A percentile compares a stretch with the other conserved stretches of the same genome.
These are phyloP conservation scores for Phytophthora boehmeriae DNA, from an alignment of 352 stramenopile genomes.

Conservation along the genomic window DNA sequence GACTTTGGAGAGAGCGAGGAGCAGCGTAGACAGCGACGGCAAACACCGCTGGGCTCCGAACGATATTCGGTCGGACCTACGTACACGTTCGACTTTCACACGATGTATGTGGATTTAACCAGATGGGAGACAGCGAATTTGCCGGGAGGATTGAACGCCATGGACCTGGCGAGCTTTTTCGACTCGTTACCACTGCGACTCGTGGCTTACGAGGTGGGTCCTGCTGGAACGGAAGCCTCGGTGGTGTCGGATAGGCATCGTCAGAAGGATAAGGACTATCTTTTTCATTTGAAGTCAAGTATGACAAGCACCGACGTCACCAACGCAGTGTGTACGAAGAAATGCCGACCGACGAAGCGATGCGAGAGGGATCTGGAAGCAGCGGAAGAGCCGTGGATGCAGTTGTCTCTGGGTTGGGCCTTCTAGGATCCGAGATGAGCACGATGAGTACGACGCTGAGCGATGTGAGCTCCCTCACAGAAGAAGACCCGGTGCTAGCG, in stretches of 20 bases:
- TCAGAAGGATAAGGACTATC: slow-evolving; percentile 70
- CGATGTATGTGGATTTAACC: slow-evolving; percentile 86
- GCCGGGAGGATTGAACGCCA: slow-evolving; percentile 65
- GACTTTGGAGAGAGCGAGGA: slow-evolving; percentile 75
- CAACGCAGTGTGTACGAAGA: slow-evolving; percentile 10
- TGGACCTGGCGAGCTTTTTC: slow-evolving; percentile 83
- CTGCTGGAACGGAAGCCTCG: not conserved
- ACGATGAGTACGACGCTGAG: slow-evolving; percentile 62
- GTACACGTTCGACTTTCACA: slow-evolving; percentile 91
- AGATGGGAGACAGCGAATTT: slow-evolving; percentile 85
- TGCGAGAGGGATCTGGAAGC: slow-evolving; percentile 10
- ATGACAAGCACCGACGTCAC: slow-evolving; percentile 32
- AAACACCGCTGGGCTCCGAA: slow-evolving; percentile 59
- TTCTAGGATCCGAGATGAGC: slow-evolving; percentile 43
- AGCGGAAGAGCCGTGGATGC: slow-evolving; percentile 16
- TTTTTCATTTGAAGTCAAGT: slow-evolving; percentile 82
- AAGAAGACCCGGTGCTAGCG: slow-evolving; percentile 35
- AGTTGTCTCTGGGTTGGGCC: slow-evolving; percentile 28
- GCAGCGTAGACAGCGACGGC: slow-evolving; percentile 39
- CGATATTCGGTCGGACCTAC: slow-evolving; percentile 62
- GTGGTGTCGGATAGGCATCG: slow-evolving; percentile 40
- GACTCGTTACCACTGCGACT: slow-evolving; percentile 72
- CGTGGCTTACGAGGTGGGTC: slow-evolving; percentile 69
- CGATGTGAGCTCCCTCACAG: slow-evolving; percentile 54
- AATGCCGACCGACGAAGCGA: slow-evolving; percentile 13